A percentile compares a stretch with the other conserved stretches of the same genome.
These are phyloP conservation scores for Aureobasidium vineae DNA, from an alignment of 2,329 filamentous ascomycete species.

Conservation along the genomic window DNA sequence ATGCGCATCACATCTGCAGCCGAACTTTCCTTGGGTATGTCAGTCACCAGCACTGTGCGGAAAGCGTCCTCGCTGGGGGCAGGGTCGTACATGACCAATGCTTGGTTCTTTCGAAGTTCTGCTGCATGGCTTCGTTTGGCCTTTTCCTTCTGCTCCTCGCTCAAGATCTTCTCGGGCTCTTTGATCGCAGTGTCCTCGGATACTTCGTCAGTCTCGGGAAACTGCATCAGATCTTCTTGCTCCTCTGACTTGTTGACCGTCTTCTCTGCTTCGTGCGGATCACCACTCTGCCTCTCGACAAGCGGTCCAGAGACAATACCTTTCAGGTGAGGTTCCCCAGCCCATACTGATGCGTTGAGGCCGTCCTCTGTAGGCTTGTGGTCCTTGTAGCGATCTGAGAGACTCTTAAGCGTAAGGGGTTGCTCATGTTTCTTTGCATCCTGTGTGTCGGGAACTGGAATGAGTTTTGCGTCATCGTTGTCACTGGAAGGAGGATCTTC, in stretches of 20 bases:
- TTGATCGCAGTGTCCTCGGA: neutral
- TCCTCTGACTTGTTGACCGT: neutral
- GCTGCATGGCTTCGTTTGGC: constrained; percentile 3
- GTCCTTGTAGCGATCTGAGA: neutral
- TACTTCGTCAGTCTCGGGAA: neutral
- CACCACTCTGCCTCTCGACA: too few relatives aligned
- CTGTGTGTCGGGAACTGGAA: neutral
- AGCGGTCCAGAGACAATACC: too few relatives aligned
- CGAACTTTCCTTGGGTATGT: neutral
- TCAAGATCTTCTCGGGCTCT: neutral
- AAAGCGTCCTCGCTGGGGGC: neutral
- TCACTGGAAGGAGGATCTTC: neutral
- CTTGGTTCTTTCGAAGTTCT: constrained; percentile 6
- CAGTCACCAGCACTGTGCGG: constrained; percentile 3
- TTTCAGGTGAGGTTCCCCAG: neutral
- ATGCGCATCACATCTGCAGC: neutral
- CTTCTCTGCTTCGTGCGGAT: neutral
- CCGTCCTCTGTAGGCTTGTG: neutral
- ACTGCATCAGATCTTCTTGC: constrained; percentile 4
- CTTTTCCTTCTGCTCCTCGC: neutral
- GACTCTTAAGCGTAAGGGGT: neutral
- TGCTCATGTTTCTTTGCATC: neutral
- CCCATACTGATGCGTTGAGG: neutral
- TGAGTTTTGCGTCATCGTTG: neutral
- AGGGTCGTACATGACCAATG: constrained; percentile 11